Base-by-base conservation (phyloP, 768 basidiomycete genomes). In the Terana coerulea region DNA sequence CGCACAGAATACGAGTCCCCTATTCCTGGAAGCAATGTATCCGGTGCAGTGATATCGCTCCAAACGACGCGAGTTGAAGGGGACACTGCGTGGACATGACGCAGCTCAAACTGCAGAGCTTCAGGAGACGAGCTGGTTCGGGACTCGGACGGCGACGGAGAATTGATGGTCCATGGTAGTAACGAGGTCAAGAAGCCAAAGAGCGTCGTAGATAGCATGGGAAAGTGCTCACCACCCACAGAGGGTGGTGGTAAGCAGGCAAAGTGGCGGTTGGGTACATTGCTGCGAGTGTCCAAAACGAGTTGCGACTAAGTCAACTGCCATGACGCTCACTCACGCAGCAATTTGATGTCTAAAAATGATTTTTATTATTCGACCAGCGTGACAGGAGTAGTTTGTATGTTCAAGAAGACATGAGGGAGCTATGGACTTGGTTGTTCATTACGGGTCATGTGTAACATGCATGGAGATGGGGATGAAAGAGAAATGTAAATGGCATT, bases 51-150 rank as follows among this genome's bases (percentile, higher is more conserved):
- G 33, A 82, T 64, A 58, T 90, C 75, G 19, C 78, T 70, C 62
- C 89, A 85, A 49, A 88, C 62, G 34, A 82, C 74, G 9, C 74
- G 75, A 2, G 83, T 83, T 24, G 72, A 66, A 53, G 80, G 74
- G 34, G 78, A 74, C n/a, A 79, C 60, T 24, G 78, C 81, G 58
- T 88, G 86, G 29, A 77, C 67, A 62, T 88, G 86, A 35, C 86
- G 81, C 22, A 89, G 74, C 33, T 76, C 77, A 63, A 89, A 88
- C n/a, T 70, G 73, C 14, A 86, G 61, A 10, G 45, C 40, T 31
- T 21, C 8, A 9, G n/a, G 11, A 22, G 40, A 10, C 21, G 12
- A 9, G 21, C 40, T 42, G 40, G 9, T 24, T 22, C 14, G 19
- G 22, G 11, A 22, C 47, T 12, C 14, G 6, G 11, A 9, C 6